These are phyloP conservation scores for Sutorius eximius DNA, from an alignment of 1,284 basidiomycete species.

Conservation along the genomic window DNA sequence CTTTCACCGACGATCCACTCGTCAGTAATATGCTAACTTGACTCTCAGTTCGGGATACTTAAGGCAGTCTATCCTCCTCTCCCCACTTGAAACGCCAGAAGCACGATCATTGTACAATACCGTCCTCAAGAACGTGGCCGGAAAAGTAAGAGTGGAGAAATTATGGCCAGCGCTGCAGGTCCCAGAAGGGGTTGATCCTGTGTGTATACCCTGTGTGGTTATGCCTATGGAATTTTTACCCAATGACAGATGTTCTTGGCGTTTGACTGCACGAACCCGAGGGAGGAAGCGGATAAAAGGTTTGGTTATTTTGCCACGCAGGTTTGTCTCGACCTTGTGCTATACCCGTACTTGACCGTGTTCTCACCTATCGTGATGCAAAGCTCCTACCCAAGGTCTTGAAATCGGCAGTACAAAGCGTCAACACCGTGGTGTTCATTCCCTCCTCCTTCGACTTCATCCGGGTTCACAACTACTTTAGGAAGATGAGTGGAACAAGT, in stretches of 20 bases:
- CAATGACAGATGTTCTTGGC: slow-evolving; percentile 60
- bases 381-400: slow-evolving; percentile 79
- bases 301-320: slow-evolving; percentile 87
- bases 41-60: slow-evolving; percentile 68
- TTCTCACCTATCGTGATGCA: slow-evolving; percentile 2
- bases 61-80: slow-evolving; percentile 88
- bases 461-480: slow-evolving; percentile 84
- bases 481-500: slow-evolving; percentile 66
- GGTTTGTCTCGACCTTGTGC: slow-evolving; percentile 41
- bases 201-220: slow-evolving; percentile 32
- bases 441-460: slow-evolving; percentile 98
- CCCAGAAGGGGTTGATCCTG: slow-evolving; percentile 79
- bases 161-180: slow-evolving; percentile 73
- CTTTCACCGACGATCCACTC: not conserved
- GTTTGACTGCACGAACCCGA: slow-evolving; percentile 73
- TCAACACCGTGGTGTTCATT: slow-evolving; percentile 86
- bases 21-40: not conserved
- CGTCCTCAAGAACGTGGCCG: slow-evolving; percentile 78
- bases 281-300: slow-evolving; percentile 84
- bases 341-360: not conserved
- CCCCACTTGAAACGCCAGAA: slow-evolving; percentile 89
- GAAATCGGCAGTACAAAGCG: slow-evolving; percentile 89
- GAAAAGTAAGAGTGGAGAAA: slow-evolving; percentile 73
- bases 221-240: slow-evolving; percentile 10
- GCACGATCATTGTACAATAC: slow-evolving; percentile 77